Percentiles rank a stretch among this genome's conserved stretches.
These are phyloP conservation scores for Agroathelia rolfsii DNA, from an alignment of 1,284 basidiomycete species.

Conservation along the genomic window DNA sequence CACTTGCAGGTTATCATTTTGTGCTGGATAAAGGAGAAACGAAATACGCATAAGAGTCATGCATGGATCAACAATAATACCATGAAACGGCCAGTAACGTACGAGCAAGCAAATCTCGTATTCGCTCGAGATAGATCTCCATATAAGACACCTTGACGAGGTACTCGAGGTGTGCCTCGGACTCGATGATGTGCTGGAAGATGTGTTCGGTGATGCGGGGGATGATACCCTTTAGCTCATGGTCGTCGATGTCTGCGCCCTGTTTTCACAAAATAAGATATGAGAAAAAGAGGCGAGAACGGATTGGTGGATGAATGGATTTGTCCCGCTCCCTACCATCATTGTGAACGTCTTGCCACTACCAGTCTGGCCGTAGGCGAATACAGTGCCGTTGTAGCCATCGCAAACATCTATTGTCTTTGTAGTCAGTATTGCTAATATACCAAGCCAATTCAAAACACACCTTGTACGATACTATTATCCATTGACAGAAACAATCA, in stretches of 20 bases:
- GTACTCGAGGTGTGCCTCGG: constrained; percentile 93
- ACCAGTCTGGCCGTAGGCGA: constrained; percentile 98
- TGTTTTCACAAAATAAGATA: constrained; percentile 24
- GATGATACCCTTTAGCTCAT: constrained; percentile 90
- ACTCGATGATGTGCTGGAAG: constrained; percentile 94
- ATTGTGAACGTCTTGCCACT: constrained; percentile 96
- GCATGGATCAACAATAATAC: constrained; percentile 2
- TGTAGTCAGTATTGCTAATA: too few relatives aligned
- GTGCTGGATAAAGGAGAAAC: constrained; percentile 44
- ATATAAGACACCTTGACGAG: constrained; percentile 99
- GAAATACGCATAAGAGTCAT: background rate
- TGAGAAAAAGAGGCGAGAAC: constrained; percentile 12
- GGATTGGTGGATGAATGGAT: constrained; percentile 7
- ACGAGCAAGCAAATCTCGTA: constrained; percentile 95
- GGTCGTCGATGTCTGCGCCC: constrained; percentile 95
- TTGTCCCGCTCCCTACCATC: constrained; percentile 73
- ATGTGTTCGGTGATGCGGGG: constrained; percentile 99
- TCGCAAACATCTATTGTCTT: constrained; percentile 79
- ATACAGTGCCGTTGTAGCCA: constrained; percentile 97
- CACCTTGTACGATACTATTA: constrained; percentile 73
- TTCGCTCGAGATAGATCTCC: constrained; percentile 98
- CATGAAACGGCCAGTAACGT: constrained; percentile 32
- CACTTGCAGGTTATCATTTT: constrained; percentile 97
- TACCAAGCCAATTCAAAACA: constrained; percentile 12
- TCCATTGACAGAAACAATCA: constrained; percentile 9